phyloP scores from a whole-genome alignment of 352 stramenopile genomes.

The Elongisporangium prolatum region DNA sequence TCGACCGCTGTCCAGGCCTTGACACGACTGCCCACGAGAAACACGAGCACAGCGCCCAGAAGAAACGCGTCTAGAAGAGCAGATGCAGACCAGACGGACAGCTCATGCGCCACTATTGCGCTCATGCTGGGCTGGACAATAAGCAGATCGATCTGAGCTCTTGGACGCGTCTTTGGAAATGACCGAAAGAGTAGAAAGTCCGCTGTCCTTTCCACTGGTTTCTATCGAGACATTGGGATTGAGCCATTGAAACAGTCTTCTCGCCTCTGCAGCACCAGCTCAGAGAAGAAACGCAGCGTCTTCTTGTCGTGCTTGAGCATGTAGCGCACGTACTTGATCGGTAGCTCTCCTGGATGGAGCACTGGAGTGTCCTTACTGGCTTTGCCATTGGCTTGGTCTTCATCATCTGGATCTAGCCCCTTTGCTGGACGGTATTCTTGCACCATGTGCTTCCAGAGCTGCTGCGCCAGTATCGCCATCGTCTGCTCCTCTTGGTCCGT shows the following conservation, averaged over 20 bases:
- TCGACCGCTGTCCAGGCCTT: background rate
- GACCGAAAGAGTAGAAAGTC: too few species aligned
- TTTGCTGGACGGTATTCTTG: slow-evolving; percentile 1
- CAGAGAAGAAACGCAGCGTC: slow-evolving; percentile 35
- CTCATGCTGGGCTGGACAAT: background rate
- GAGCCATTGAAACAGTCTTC: slow-evolving; percentile 37
- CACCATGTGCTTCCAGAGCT: slow-evolving; percentile 19
- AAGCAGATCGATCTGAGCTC: too few species aligned
- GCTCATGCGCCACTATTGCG: background rate
- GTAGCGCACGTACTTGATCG: slow-evolving; percentile 30
- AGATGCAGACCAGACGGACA: background rate
- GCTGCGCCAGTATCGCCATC: slow-evolving; percentile 14
- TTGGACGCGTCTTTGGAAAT: background rate
- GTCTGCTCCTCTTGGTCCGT: slow-evolving; percentile 36
- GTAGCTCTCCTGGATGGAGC: slow-evolving; percentile 26
- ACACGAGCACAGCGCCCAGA: background rate
- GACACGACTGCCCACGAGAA: background rate
- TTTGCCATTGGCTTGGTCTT: background rate
- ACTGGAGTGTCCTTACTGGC: slow-evolving; percentile 8
- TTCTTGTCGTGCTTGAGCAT: slow-evolving; percentile 32
- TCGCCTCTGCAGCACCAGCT: slow-evolving; percentile 38
- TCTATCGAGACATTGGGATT: slow-evolving; percentile 13
- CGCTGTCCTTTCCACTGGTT: background rate
- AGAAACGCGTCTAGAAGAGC: background rate
- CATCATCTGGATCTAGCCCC: background rate